Base-by-base conservation (phyloP, 371 early-diverging fungal species). In the Umbelopsis sp. region DNA sequence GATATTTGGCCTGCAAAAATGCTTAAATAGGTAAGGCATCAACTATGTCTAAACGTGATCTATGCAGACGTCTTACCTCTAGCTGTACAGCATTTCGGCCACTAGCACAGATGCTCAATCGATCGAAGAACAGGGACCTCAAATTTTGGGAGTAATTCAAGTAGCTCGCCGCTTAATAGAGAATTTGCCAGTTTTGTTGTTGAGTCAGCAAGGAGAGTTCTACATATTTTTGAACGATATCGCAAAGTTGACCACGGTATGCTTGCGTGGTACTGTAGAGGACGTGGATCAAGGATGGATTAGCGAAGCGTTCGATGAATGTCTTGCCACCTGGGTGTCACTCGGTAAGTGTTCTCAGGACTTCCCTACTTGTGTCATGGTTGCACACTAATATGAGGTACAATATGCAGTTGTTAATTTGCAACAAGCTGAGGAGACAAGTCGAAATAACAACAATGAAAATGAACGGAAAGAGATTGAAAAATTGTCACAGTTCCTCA, bases 251-350 rank as follows among this genome's bases (percentile, higher is more conserved):
- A 90, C 91, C 5, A 74, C 89, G 0, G 79, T 78, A 45, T 91
- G 89, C 72, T 73, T 91, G 35, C 79, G 79, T 22, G 86, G 84
- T 35, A 80, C 86, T 12, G 81, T 84, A 6, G 77, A 73, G 12
- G 87, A 88, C 24, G 74, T 79, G 5, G 83, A 81, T 50, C 76
- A 80, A 67, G 82, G 83, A 16, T 89, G 90, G 81, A 80, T 85
- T 57, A 80, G 85, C 63, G 93, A 91, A 37, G 88, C 92, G 0
- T 85, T 88, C 66, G 92, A 93, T 63, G 88, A 91, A 63, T 84
- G 90, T 32, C 76, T 93, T 11, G 85, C 84, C 37, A 86, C 89
- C 0, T 93, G 93, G 93, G 88, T 91, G 0, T 81, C 78, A 25
- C 72, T 93, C 57, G 78, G 64, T 69, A 63, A 44, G 46, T 48